Evolutionary conservation across 1,284 basidiomycete genomes (phyloP).

Genomic region (Takashimella tepidaria): DNA sequence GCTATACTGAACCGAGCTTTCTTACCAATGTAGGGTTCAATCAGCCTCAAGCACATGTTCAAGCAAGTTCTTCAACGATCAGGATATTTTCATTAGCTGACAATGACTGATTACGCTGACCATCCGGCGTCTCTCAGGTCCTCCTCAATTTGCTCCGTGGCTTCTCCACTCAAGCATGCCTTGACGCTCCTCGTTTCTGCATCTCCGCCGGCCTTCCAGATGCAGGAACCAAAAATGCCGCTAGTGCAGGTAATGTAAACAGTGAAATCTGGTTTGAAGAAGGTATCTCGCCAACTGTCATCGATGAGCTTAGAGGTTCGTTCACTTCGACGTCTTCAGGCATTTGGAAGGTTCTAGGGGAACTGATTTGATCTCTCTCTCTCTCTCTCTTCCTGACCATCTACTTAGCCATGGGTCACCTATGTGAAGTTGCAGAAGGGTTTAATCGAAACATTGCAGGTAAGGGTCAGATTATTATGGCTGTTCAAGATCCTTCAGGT

Average conservation of each 20-base stretch:
- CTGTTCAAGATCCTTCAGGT: conserved; percentile 60
- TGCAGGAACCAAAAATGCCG: conserved; percentile 49
- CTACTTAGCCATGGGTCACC: conserved; percentile 83
- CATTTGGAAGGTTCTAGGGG: no score
- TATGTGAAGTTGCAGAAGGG: conserved; percentile 60
- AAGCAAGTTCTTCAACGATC: no score
- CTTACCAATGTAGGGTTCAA: conserved; percentile 34
- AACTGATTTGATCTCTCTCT: neutral
- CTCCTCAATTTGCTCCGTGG: conserved; percentile 83
- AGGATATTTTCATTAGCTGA: no score
- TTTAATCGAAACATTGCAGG: conserved; percentile 70
- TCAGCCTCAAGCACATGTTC: conserved; percentile 22
- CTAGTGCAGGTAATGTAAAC: conserved; percentile 57
- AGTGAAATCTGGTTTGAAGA: conserved; percentile 86
- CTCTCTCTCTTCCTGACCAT: no score
- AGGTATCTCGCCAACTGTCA: conserved; percentile 60
- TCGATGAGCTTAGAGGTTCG: conserved; percentile 61
- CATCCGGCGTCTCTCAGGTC: no score
- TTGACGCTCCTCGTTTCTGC: conserved; percentile 89
- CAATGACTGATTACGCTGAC: conserved; percentile 1
- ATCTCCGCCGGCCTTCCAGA: conserved; percentile 78
- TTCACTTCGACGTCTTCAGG: neutral
- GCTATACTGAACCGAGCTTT: neutral
- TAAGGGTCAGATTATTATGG: conserved; percentile 86
- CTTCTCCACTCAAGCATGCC: conserved; percentile 71